phyloP scores from a whole-genome alignment of 768 basidiomycete species.

The Lentinula guzmanii region DNA sequence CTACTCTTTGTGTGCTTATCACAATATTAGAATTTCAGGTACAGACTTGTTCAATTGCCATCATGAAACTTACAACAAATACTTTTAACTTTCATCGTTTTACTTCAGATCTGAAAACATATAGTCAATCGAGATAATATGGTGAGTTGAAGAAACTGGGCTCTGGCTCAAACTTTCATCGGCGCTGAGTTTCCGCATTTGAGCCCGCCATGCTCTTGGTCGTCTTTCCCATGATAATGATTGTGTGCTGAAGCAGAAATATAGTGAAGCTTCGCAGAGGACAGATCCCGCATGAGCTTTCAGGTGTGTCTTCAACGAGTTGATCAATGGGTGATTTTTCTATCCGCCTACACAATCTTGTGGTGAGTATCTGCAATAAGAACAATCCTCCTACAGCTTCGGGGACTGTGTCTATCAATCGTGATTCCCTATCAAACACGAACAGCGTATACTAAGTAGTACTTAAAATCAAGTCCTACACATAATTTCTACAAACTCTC shows the following conservation, averaged over 20 bases:
- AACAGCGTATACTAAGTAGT: too few species aligned
- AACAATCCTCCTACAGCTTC: too few species aligned
- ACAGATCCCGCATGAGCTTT: too few species aligned
- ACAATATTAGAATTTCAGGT: not conserved
- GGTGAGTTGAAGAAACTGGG: not conserved
- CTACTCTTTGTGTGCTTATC: not conserved
- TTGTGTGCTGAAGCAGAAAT: not conserved
- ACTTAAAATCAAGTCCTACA: too few species aligned
- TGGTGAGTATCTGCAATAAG: too few species aligned
- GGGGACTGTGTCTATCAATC: too few species aligned
- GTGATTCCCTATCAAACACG: too few species aligned
- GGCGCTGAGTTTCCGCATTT: conserved; percentile 1
- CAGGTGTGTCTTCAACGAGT: too few species aligned
- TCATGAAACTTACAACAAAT: not conserved
- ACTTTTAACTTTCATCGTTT: not conserved
- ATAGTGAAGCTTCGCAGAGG: too few species aligned
- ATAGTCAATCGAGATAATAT: conserved; percentile 2
- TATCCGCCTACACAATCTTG: too few species aligned
- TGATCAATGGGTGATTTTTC: too few species aligned
- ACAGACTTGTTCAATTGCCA: not conserved
- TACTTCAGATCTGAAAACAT: not conserved
- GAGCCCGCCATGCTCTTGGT: conserved; percentile 2
- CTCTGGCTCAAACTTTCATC: not conserved
- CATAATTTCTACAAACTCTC: too few species aligned
- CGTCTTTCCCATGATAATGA: not conserved